Percentiles rank a stretch among this genome's conserved stretches.
phyloP scores from a whole-genome alignment of 306 rosid species.

The Citrullus mucosospermus region DNA sequence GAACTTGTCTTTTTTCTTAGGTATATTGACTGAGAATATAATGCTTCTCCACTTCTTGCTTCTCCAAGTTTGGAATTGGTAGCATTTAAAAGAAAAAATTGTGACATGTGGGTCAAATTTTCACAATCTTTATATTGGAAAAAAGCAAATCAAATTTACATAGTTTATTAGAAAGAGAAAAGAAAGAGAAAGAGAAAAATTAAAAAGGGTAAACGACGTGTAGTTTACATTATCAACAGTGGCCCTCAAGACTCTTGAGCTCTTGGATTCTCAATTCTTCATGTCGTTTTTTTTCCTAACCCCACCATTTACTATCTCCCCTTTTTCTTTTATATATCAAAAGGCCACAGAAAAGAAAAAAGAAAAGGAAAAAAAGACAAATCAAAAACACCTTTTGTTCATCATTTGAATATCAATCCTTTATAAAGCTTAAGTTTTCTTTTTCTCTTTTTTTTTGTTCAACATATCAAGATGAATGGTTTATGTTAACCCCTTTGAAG shows the following conservation, averaged over 20 bases:
- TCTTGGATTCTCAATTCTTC: background rate
- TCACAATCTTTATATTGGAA: background rate
- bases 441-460: background rate
- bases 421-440: conserved; percentile 4
- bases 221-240: background rate
- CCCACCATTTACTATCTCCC: conserved; percentile 43
- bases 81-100: conserved; percentile 18
- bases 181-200: background rate
- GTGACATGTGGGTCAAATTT: background rate
- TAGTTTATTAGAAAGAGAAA: background rate
- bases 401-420: conserved; percentile 27
- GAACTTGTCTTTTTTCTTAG: background rate
- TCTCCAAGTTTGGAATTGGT: background rate
- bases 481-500: conserved; percentile 33
- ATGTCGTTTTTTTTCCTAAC: conserved; percentile 10
- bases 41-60: background rate
- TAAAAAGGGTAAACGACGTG: background rate
- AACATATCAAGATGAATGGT: background rate
- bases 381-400: background rate
- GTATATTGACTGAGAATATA: background rate
- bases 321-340: conserved; percentile 13
- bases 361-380: background rate
- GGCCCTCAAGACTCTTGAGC: background rate
- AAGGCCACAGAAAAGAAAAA: background rate
- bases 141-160: background rate